Conservation (phyloP, 2,329 filamentous ascomycete genomes). For the Aspergillus sp. region DNA sequence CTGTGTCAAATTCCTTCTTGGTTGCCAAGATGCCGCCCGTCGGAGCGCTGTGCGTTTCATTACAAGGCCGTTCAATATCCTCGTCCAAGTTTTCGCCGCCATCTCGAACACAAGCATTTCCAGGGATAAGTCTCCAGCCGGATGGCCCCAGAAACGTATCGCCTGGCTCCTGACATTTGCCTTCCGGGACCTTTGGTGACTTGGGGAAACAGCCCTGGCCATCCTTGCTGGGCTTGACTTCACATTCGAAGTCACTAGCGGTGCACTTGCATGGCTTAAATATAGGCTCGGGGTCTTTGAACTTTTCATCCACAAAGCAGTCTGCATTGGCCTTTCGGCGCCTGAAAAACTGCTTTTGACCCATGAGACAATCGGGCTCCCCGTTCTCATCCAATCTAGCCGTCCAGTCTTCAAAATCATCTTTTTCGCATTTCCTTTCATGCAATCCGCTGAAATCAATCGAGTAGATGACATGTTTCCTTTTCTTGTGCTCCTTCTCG, state of each 20-base stretch:
- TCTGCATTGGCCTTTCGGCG: constrained; percentile 83
- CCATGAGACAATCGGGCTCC: constrained; percentile 88
- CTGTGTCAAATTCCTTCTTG: constrained; percentile 62
- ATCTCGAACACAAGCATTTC: constrained; percentile 67
- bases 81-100: constrained; percentile 68
- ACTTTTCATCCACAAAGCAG: constrained; percentile 85
- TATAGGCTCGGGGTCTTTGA: constrained; percentile 71
- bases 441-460: constrained; percentile 83
- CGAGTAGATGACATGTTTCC: constrained; percentile 64
- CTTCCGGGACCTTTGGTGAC: constrained; percentile 65
- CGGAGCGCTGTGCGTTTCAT: constrained; percentile 56
- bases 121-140: constrained; percentile 89
- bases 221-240: constrained; percentile 74
- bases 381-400: constrained; percentile 78
- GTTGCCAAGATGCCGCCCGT: constrained; percentile 66
- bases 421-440: constrained; percentile 72
- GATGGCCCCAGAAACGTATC: constrained; percentile 81
- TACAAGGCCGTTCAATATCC: constrained; percentile 73
- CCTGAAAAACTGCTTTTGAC: constrained; percentile 83
- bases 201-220: constrained; percentile 68
- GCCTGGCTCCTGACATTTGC: constrained; percentile 68
- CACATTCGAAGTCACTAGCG: constrained; percentile 87
- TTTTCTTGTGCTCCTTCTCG: constrained; percentile 41
- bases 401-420: constrained; percentile 79
- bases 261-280: constrained; percentile 78